These are phyloP conservation scores for Nakazawaea populi DNA, from an alignment of 805 yeast genomes.

Conservation along the genomic window DNA sequence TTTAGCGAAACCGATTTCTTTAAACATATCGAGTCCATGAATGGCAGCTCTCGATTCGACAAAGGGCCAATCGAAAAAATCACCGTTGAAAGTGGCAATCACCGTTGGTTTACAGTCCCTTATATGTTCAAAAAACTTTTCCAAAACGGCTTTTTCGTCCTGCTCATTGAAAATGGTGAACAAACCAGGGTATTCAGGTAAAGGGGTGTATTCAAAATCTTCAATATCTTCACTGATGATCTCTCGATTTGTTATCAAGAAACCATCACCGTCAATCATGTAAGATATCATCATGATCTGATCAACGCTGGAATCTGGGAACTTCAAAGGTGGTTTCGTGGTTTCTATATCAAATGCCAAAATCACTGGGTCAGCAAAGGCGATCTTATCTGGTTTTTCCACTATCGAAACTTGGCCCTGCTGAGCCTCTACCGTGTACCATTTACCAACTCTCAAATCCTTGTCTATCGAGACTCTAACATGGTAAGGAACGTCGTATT, in stretches of 20 bases:
- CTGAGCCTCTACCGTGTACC: constrained; percentile 78
- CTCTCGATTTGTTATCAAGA: constrained; percentile 86
- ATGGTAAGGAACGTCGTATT: constrained; percentile 95
- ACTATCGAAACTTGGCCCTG: constrained; percentile 48
- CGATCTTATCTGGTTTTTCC: constrained; percentile 69
- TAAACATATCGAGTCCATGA: constrained; percentile 83
- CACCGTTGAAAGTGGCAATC: constrained; percentile 98
- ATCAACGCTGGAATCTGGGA: constrained; percentile 88
- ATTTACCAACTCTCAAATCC: constrained; percentile 85
- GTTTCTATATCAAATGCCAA: constrained; percentile 97
- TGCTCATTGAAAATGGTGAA: constrained; percentile 88
- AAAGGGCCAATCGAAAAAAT: constrained; percentile 98
- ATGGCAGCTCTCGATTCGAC: constrained; percentile 81
- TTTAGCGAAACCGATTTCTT: constrained; percentile 89
- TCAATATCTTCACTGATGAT: constrained; percentile 92
- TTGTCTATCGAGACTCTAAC: constrained; percentile 93
- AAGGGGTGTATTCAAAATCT: constrained; percentile 96
- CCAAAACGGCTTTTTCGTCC: constrained; percentile 70
- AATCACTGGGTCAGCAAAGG: constrained; percentile 96
- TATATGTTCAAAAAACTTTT: constrained; percentile 83
- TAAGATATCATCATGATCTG: constrained; percentile 98
- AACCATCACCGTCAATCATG: constrained; percentile 98
- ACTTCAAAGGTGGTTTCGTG: constrained; percentile 91
- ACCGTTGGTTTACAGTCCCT: constrained; percentile 88
- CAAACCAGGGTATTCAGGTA: constrained; percentile 88